Evolutionary conservation across 768 basidiomycete species (phyloP).

Genomic region (Psilocybe cubensis): DNA sequence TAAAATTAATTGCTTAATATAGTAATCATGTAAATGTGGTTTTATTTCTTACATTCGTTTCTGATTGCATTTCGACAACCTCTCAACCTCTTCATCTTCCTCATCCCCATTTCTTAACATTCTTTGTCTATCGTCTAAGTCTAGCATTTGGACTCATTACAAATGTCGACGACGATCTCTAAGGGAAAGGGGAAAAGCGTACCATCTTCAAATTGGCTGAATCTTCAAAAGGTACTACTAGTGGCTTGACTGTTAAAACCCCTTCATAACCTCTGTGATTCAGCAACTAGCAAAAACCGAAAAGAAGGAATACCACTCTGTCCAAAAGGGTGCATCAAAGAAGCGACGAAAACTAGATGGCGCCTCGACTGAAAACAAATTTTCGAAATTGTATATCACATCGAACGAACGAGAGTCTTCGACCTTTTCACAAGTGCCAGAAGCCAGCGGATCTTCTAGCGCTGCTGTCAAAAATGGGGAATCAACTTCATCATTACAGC

Average conservation of each 20-base stretch:
- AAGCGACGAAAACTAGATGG: constrained; percentile 35
- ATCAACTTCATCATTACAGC: constrained; percentile 46
- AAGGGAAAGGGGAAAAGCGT: constrained; percentile 5
- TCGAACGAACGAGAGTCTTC: background rate
- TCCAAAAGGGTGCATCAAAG: background rate
- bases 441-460: background rate
- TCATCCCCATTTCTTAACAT: no score
- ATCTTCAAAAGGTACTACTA: constrained; percentile 52
- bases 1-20: no score
- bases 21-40: no score
- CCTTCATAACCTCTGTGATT: background rate
- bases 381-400: constrained; percentile 9
- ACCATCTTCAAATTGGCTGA: constrained; percentile 64
- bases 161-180: background rate
- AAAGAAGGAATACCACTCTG: constrained; percentile 10
- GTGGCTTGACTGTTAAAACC: background rate
- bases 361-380: background rate
- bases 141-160: background rate
- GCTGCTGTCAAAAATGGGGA: constrained; percentile 46
- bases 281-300: background rate
- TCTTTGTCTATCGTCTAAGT: no score
- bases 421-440: background rate
- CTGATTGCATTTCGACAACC: no score
- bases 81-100: no score
- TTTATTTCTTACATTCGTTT: no score